phyloP scores from a whole-genome alignment of 345 rosid genomes.

The Populus euphratica region DNA sequence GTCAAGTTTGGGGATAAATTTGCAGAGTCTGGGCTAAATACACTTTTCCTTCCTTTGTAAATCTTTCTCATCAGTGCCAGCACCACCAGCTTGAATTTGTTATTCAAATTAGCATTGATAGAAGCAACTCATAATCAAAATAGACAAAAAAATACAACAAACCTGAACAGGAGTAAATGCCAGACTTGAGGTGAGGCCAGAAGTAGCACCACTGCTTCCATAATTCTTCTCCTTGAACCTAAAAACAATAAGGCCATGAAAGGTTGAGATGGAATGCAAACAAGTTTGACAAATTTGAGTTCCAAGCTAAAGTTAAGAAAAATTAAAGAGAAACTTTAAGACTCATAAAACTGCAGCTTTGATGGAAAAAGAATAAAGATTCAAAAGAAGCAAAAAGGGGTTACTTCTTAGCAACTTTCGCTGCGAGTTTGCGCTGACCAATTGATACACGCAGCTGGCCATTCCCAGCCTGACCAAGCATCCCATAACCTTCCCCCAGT shows the following conservation, averaged over 20 bases:
- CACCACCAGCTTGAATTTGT: neutral
- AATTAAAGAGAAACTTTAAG: neutral
- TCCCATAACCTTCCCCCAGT: slow-evolving; percentile 95
- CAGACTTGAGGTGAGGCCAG: slow-evolving; percentile 85
- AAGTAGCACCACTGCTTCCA: slow-evolving; percentile 86
- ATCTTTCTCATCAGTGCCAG: neutral
- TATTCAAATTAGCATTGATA: neutral
- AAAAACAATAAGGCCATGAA: slow-evolving; percentile 14
- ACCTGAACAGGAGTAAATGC: slow-evolving; percentile 99
- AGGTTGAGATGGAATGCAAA: neutral
- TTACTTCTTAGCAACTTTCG: slow-evolving; percentile 91
- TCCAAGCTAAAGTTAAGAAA: neutral
- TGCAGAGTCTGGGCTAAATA: neutral
- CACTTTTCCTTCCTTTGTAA: neutral
- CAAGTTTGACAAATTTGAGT: neutral
- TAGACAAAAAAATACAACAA: slow-evolving; percentile 5
- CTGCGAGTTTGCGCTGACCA: slow-evolving; percentile 87
- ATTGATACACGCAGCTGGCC: slow-evolving; percentile 85
- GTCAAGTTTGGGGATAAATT: neutral
- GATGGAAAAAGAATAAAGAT: neutral
- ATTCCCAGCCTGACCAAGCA: slow-evolving; percentile 99
- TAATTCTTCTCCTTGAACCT: slow-evolving; percentile 82
- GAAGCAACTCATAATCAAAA: slow-evolving; percentile 5
- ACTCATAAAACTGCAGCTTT: neutral
- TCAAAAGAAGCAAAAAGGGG: neutral